Base-by-base conservation (phyloP, 1,139 yeast species). In the Geotrichum australiense region DNA sequence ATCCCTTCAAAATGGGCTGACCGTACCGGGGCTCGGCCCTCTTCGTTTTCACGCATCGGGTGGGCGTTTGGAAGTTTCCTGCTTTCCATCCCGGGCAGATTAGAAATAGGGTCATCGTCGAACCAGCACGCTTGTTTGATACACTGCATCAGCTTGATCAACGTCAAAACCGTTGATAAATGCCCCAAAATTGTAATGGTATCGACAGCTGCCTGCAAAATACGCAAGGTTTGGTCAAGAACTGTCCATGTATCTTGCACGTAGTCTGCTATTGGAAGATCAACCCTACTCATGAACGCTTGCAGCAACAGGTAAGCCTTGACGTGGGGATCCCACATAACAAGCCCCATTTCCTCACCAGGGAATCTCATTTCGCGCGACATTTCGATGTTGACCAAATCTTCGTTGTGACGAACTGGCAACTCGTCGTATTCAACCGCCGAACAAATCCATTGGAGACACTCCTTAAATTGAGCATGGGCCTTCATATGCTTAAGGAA, bases 381-480 rank as follows among this genome's bases (percentile, higher is more conserved):
- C 75, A 93, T 72, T 56, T 89, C 97, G 68, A 79, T 77, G 62
- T 91, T 91, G 65, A 89, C 81, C 48, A 89, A 68, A 56, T 89
- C 96, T 65, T 91, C 97, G 31, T 96, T 95, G 56, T 91, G 97
- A 52, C 97, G 74, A 1, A 94, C 89, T 2, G 97, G 94, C 30
- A 89, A 65, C 53, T 87, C 97, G 58, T 89, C 89, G 56, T 86
- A 91, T 62, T 91, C 99, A 0, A 80, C 68, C 0, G 97, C 95
- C 47, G 80, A 76, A 36, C 93, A 74, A 39, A 91, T 66, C 69
- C 82, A 72, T 51, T 73, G 71, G 48, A 91, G 66, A 54, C 91
- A 80, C 21, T 83, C 81, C 51, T 84, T 70, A 54, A 86, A 80
- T 3, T 73, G 60, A 11, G 80, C 76, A 11, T 69, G 61, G 1